Percentiles rank a stretch among this genome's conserved stretches.
These are phyloP conservation scores for Phytopythium montanum DNA, from an alignment of 352 stramenopile genomes.

Conservation along the genomic window DNA sequence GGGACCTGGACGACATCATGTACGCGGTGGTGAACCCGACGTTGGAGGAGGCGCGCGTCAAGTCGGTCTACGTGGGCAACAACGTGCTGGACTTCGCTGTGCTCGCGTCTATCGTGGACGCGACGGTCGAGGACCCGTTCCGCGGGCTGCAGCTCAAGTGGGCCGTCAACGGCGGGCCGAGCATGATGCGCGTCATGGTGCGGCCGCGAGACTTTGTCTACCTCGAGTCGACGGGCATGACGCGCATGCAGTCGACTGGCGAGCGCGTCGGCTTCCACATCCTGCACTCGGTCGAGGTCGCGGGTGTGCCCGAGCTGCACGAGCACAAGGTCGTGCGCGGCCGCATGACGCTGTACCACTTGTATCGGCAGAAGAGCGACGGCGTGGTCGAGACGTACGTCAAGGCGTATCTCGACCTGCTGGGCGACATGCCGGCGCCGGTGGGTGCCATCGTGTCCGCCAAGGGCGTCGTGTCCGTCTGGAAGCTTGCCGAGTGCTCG, in stretches of 20 bases:
- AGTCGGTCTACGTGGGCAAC: constrained; percentile 27
- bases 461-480: constrained; percentile 28
- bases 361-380: constrained; percentile 42
- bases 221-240: constrained; percentile 46
- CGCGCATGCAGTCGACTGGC: constrained; percentile 22
- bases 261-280: constrained; percentile 42
- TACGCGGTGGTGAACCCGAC: constrained; percentile 24
- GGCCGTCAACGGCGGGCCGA: constrained; percentile 42
- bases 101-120: constrained; percentile 30
- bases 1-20: constrained; percentile 42
- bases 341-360: constrained; percentile 43
- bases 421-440: constrained; percentile 29
- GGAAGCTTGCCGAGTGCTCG: constrained; percentile 26
- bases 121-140: constrained; percentile 38
- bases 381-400: constrained; percentile 35
- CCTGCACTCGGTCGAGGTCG: constrained; percentile 25
- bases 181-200: constrained; percentile 40
- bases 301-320: constrained; percentile 25
- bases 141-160: constrained; percentile 42
- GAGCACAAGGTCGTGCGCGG: constrained; percentile 40
- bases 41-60: constrained; percentile 23
- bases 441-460: constrained; percentile 25
- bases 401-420: constrained; percentile 33
- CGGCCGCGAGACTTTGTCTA: constrained; percentile 55
- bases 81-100: constrained; percentile 44